phyloP scores from a whole-genome alignment of 139 green algal species.

The Tetratostichococcus sp. region DNA sequence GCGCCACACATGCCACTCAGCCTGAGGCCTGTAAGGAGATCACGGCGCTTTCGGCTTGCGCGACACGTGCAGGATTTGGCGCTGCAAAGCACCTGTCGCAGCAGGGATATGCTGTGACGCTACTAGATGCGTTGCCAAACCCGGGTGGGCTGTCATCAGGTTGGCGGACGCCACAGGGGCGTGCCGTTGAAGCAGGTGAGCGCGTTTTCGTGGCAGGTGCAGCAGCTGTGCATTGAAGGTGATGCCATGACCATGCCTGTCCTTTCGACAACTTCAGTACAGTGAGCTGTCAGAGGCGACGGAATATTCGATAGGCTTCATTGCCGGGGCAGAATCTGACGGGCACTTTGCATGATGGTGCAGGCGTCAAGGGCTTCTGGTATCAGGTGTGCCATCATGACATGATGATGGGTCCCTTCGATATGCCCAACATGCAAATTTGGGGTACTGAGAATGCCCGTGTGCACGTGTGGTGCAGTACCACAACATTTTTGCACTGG shows the following conservation, averaged over 20 bases:
- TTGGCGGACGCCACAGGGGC: constrained; percentile 55
- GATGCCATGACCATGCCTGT: too few relatives aligned
- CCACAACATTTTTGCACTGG: constrained; percentile 68
- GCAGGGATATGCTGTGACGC: constrained; percentile 68
- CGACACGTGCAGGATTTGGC: constrained; percentile 63
- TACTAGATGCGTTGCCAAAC: constrained; percentile 73
- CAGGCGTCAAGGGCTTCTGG: constrained; percentile 84
- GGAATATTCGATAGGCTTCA: too few relatives aligned
- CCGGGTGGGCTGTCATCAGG: constrained; percentile 64
- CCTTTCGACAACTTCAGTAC: background rate
- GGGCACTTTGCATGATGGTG: too few relatives aligned
- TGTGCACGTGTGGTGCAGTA: too few relatives aligned
- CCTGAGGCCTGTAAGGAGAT: background rate
- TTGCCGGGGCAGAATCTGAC: too few relatives aligned
- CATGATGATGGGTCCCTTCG: too few relatives aligned
- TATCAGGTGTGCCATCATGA: constrained; percentile 28
- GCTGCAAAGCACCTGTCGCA: constrained; percentile 75
- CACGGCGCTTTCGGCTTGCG: background rate
- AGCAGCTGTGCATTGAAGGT: too few relatives aligned
- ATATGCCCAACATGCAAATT: too few relatives aligned
- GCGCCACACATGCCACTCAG: background rate
- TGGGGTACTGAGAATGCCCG: too few relatives aligned
- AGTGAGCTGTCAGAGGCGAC: too few relatives aligned
- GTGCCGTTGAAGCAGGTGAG: constrained; percentile 65
- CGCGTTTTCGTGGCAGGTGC: background rate